Conservation (phyloP, 1,284 basidiomycete genomes). For the Cystobasidiaceae sp. region DNA sequence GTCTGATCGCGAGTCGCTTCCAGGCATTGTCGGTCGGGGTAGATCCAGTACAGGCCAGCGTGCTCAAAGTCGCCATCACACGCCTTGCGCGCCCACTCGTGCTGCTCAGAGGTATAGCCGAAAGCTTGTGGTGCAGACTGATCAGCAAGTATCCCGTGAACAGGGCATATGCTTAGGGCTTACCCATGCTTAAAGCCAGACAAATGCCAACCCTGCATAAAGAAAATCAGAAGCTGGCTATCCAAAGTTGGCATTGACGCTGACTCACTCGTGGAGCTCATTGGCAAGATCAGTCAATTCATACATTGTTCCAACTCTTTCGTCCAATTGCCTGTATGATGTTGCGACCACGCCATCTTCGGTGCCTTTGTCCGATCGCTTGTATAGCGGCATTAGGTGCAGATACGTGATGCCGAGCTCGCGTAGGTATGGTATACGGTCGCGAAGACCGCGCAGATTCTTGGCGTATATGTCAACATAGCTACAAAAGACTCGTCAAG, state of each 20-base stretch:
- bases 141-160: background rate
- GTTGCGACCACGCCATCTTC: conserved; percentile 31
- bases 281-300: conserved; percentile 17
- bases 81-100: conserved; percentile 22
- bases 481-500: background rate
- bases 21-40: background rate
- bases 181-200: conserved; percentile 11
- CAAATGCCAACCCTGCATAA: conserved; percentile 14
- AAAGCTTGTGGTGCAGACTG: background rate
- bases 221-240: too few relatives aligned
- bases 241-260: too few relatives aligned
- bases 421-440: conserved; percentile 35
- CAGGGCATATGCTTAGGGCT: background rate
- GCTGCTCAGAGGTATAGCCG: conserved; percentile 21
- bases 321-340: conserved; percentile 14
- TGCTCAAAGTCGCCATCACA: conserved; percentile 1
- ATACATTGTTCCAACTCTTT: conserved; percentile 13
- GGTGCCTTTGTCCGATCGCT: conserved; percentile 27
- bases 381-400: conserved; percentile 34
- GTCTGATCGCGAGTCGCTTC: background rate
- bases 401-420: conserved; percentile 35
- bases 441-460: conserved; percentile 20
- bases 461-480: conserved; percentile 35
- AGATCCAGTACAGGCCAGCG: conserved; percentile 13
- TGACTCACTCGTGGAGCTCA: conserved; percentile 17